Evolutionary conservation across 2,329 filamentous ascomycete genomes (phyloP), one percentile per base, ranked within the genome.

Genomic region (Cercospora canescens): DNA sequence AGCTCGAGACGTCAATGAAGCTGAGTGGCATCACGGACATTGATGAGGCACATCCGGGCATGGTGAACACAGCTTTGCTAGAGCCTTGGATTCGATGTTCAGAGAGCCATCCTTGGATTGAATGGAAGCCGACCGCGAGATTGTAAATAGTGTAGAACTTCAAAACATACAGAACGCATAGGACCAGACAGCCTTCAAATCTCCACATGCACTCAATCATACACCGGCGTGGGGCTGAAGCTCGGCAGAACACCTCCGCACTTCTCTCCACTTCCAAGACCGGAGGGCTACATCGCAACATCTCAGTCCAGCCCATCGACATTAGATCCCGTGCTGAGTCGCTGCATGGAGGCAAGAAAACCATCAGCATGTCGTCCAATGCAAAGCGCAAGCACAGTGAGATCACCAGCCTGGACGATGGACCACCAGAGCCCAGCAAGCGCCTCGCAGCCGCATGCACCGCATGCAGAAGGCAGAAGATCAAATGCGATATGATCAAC

Each of bases 1-100:
- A 91, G 74, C 74, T 90, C 4, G 84, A 88, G 69, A 87, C 84
- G 2, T 87, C 87, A 2, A 90, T 90, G 88, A 83, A 84, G 54
- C 82, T 89, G 77, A 83, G 88, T 62, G 88, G 88, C 3, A 80
- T 89, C 26, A 88, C 84, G 0, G 82, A 84, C 63, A 75, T 89
- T 9, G 81, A 83, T 55, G 83, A 89, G 73, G 80, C 87, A 8
- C 85, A 88, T 70, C 86, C 87, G 0, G 86, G 87, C 0, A 79
- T 88, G 73, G 75, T 89, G 18, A 87, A 88, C 62, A 78, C 76
- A 2, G n/a, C n/a, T n/a, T n/a, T 70, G 64, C 48, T 70, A 8
- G 68, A 70, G 58, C 68, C 68, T 9, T 69, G 73, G 50, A 66
- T 76, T 16, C 52, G 52, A 7, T 62, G 58, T 5, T 62, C 61